These are phyloP conservation scores for Pichia californica DNA, from an alignment of 805 yeast species.

Conservation along the genomic window DNA sequence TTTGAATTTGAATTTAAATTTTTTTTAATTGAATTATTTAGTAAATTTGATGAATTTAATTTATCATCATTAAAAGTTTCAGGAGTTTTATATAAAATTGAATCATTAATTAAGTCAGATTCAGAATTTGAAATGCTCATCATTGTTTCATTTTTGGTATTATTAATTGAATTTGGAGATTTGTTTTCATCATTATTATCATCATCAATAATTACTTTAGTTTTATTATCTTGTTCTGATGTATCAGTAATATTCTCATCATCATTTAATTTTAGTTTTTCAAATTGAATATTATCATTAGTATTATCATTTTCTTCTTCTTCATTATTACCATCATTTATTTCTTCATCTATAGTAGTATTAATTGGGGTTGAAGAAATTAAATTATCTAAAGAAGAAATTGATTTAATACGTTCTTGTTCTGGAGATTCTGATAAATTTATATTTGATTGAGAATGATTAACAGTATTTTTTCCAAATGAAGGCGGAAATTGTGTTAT, in stretches of 20 bases:
- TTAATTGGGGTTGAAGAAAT: conserved; percentile 6
- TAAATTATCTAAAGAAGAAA: too few species aligned
- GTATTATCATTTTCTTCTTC: too few species aligned
- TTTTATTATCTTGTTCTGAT: too few species aligned
- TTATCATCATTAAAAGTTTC: neutral
- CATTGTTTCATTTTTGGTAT: neutral
- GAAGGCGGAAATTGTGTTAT: neutral
- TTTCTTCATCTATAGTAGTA: neutral
- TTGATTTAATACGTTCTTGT: too few species aligned
- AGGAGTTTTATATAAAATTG: conserved; percentile 5
- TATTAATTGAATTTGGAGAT: too few species aligned
- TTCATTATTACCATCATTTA: neutral
- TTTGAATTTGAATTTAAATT: too few species aligned
- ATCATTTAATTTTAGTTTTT: neutral
- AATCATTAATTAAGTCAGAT: neutral
- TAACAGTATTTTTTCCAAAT: neutral
- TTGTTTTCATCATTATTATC: neutral
- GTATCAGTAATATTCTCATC: neutral
- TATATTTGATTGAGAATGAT: conserved; percentile 11
- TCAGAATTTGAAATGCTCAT: neutral
- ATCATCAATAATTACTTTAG: too few species aligned
- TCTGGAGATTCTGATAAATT: conserved; percentile 10
- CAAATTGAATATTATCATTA: neutral
- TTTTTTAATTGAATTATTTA: too few species aligned
- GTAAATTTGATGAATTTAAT: too few species aligned